Evolutionary conservation across 2,329 filamentous ascomycete species (phyloP).

Genomic region (Periconia sp.): DNA sequence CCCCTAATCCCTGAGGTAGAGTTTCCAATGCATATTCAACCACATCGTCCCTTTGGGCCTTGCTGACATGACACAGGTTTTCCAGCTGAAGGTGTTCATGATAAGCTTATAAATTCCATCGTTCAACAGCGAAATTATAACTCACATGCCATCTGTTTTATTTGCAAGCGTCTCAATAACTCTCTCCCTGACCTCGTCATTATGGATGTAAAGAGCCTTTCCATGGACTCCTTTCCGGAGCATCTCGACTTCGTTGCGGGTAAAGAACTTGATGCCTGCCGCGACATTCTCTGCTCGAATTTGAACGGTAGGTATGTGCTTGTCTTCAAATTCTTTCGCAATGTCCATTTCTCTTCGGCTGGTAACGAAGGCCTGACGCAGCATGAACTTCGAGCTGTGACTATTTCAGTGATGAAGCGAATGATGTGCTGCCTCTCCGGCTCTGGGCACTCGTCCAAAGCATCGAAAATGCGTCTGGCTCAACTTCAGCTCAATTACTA

Average conservation of each 20-base stretch:
- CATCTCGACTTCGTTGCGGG: too few species aligned
- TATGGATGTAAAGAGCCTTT: too few species aligned
- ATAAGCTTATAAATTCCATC: conserved; percentile 21
- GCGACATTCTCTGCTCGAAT: conserved; percentile 21
- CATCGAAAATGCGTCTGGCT: conserved; percentile 4
- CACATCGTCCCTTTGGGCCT: conserved; percentile 11
- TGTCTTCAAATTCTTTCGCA: conserved; percentile 19
- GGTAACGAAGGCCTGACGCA: conserved; percentile 22
- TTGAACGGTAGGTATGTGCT: conserved; percentile 20
- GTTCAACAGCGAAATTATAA: too few species aligned
- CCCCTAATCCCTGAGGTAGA: conserved; percentile 18
- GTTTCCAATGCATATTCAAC: conserved; percentile 18
- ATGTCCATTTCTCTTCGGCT: conserved; percentile 28
- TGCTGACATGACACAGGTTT: conserved; percentile 20
- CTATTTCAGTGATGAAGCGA: conserved; percentile 13
- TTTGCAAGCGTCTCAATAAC: too few species aligned
- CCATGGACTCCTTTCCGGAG: too few species aligned
- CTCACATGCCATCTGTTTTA: too few species aligned
- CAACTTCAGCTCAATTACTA: conserved; percentile 12
- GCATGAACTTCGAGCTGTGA: conserved; percentile 8
- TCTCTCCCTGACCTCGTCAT: too few species aligned
- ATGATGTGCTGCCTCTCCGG: conserved; percentile 2
- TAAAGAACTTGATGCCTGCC: too few species aligned
- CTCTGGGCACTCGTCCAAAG: neutral
- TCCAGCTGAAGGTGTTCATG: conserved; percentile 26